Conservation (phyloP, 2,329 filamentous ascomycete species). For the Arthrobotrys iridis region DNA sequence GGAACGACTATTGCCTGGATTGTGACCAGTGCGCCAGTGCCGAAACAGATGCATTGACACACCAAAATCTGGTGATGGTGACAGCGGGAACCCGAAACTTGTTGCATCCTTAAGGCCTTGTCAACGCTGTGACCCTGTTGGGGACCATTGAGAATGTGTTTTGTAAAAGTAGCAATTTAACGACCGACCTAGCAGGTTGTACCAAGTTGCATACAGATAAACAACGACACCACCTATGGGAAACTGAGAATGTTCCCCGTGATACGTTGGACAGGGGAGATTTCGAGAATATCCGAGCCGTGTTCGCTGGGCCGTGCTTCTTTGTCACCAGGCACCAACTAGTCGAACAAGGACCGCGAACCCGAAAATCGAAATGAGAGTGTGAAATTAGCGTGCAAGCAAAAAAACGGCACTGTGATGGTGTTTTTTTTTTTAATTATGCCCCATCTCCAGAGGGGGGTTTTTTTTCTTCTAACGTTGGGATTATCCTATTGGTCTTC, state of each 20-base stretch:
- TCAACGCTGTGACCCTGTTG: constrained; percentile 18
- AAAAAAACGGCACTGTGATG: too few relatives aligned
- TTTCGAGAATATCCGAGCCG: constrained; percentile 50
- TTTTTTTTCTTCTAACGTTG: background rate
- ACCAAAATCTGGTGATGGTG: constrained; percentile 12
- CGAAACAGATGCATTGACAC: too few relatives aligned
- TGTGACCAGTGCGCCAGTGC: too few relatives aligned
- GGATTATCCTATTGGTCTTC: background rate
- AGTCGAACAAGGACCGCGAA: background rate
- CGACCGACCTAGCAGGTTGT: constrained; percentile 11
- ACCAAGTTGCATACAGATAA: constrained; percentile 25
- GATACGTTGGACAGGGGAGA: constrained; percentile 40
- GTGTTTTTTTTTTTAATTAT: too few relatives aligned
- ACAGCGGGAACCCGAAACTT: constrained; percentile 46
- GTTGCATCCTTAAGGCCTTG: constrained; percentile 17
- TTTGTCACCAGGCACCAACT: constrained; percentile 3
- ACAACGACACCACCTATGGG: constrained; percentile 13
- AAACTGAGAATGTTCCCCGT: constrained; percentile 22
- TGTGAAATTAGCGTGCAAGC: background rate
- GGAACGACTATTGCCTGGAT: too few relatives aligned
- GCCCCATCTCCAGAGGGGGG: background rate
- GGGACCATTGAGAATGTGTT: background rate
- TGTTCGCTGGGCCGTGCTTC: constrained; percentile 22
- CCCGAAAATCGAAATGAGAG: background rate
- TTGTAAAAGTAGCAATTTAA: constrained; percentile 28